Evolutionary conservation across 192 early-diverging fungal genomes (phyloP).

Genomic region (Helicostylum pulchrum): DNA sequence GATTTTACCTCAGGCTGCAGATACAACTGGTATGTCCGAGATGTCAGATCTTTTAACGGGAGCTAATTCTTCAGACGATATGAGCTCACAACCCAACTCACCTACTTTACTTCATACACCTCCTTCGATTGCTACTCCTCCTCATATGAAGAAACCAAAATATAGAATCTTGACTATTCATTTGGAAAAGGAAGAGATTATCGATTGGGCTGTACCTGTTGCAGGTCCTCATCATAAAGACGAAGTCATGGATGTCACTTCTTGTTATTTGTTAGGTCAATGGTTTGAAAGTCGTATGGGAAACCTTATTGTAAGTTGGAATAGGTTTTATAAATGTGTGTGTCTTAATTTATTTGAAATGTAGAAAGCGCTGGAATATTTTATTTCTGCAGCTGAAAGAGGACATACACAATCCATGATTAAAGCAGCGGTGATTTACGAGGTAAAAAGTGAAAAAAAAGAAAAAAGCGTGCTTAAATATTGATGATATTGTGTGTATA

Average conservation of each 20-base stretch:
- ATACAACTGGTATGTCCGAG: conserved; percentile 12
- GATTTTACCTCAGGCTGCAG: conserved; percentile 28
- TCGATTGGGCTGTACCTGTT: conserved; percentile 33
- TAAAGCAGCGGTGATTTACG: conserved; percentile 36
- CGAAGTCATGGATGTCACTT: conserved; percentile 34
- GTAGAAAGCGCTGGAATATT: conserved; percentile 31
- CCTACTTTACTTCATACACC: conserved; percentile 17
- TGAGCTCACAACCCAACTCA: conserved; percentile 11
- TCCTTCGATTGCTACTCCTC: conserved; percentile 20
- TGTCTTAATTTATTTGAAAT: background rate
- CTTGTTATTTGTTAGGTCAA: conserved; percentile 29
- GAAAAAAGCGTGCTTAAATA: background rate
- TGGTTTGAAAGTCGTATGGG: conserved; percentile 34
- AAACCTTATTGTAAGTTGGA: conserved; percentile 24
- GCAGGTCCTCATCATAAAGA: background rate
- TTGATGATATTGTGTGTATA: background rate
- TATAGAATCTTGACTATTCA: conserved; percentile 36
- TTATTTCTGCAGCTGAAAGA: conserved; percentile 27
- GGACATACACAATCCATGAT: conserved; percentile 36
- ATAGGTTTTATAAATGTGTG: background rate
- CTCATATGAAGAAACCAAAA: conserved; percentile 17
- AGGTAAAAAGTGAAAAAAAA: too few species aligned
- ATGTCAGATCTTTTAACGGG: conserved; percentile 27
- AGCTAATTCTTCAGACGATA: conserved; percentile 8
- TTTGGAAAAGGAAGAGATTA: conserved; percentile 33